Percentiles rank a stretch among this genome's conserved stretches.
phyloP scores from a whole-genome alignment of 2,329 filamentous ascomycete genomes.

The Periglandula ipomoeae region DNA sequence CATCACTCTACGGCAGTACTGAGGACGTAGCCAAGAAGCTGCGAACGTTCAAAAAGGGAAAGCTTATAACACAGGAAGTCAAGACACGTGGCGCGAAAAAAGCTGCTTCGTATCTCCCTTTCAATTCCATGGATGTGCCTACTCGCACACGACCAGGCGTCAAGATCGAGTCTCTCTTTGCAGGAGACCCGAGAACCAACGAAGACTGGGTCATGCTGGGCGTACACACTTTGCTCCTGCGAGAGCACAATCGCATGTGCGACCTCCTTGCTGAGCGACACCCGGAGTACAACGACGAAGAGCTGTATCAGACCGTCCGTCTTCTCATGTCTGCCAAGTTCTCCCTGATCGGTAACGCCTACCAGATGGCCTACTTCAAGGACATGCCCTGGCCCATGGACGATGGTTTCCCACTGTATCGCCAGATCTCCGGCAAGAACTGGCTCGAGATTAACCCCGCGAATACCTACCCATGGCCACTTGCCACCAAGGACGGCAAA shows the following conservation, averaged over 20 bases:
- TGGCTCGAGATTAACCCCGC: not conserved
- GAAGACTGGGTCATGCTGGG: not conserved
- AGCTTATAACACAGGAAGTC: not conserved
- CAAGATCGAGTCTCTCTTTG: not conserved
- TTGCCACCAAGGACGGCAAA: not conserved
- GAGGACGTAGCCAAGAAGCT: not conserved
- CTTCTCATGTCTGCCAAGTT: not conserved
- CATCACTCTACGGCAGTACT: not conserved
- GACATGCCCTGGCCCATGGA: not conserved
- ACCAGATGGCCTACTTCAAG: not conserved
- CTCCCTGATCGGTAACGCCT: not conserved
- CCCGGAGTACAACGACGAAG: not conserved
- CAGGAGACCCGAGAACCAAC: not conserved
- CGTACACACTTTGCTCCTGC: not conserved
- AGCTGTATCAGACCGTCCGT: not conserved
- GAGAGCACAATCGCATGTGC: not conserved
- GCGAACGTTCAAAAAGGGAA: not conserved
- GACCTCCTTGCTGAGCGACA: not conserved
- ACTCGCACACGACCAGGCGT: not conserved
- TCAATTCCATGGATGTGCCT: not conserved
- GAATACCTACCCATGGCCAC: not conserved
- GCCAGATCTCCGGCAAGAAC: not conserved
- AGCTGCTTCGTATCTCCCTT: not conserved
- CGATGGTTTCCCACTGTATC: not conserved
- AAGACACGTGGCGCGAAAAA: not conserved